Evolutionary conservation across 2,329 filamentous ascomycete genomes (phyloP).

Genomic region (Alternaria gaisen): DNA sequence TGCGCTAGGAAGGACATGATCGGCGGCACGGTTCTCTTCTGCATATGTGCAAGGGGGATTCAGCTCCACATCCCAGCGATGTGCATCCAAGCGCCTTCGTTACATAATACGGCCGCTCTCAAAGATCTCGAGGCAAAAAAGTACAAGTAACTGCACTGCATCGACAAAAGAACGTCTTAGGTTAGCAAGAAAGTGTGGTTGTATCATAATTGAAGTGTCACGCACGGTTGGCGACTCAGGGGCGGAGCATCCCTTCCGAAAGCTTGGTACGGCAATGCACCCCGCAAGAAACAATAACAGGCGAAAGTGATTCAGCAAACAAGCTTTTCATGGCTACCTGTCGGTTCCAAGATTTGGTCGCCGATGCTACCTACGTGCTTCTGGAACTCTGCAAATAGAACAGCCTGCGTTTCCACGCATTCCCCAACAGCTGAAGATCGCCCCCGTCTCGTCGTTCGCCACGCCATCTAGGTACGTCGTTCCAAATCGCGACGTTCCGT

Average conservation of each 20-base stretch:
- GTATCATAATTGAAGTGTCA: background rate
- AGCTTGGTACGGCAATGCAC: constrained; percentile 6
- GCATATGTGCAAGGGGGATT: constrained; percentile 1
- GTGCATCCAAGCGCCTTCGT: background rate
- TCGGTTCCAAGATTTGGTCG: background rate
- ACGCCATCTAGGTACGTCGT: background rate
- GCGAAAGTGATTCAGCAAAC: constrained; percentile 1
- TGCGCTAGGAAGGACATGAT: constrained; percentile 2
- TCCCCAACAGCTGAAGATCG: background rate
- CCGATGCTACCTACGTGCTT: background rate
- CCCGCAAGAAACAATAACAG: background rate
- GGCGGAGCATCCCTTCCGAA: background rate
- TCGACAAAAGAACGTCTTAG: background rate
- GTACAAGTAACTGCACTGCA: background rate
- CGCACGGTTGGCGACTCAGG: background rate
- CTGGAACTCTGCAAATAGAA: constrained; percentile 4
- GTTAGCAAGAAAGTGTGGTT: background rate
- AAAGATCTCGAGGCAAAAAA: background rate
- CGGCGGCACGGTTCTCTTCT: constrained; percentile 3
- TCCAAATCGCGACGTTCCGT: background rate
- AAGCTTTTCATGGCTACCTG: constrained; percentile 3
- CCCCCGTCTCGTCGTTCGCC: background rate
- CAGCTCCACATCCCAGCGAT: background rate
- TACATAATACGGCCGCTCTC: background rate
- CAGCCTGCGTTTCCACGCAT: background rate